Conservation (phyloP, 2,329 filamentous ascomycete genomes). For the Beauveria medogensis region DNA sequence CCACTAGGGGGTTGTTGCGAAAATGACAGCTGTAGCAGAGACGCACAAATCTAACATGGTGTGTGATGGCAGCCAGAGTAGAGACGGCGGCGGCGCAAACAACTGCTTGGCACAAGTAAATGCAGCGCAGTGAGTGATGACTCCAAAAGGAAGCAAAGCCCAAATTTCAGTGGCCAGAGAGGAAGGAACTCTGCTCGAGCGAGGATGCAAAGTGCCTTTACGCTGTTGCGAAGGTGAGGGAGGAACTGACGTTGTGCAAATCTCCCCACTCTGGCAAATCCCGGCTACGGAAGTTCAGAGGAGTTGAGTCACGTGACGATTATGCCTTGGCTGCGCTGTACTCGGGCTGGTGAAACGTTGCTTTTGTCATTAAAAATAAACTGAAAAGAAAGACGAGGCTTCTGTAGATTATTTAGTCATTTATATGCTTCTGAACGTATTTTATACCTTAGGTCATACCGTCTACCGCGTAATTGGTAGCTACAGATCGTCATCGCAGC, state of each 20-base stretch:
- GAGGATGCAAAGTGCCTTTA: neutral
- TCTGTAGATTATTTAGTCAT: no score
- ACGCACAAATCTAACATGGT: constrained; percentile 35
- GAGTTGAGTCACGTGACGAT: neutral
- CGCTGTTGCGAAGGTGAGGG: constrained; percentile 8
- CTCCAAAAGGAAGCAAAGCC: neutral
- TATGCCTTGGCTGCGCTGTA: no score
- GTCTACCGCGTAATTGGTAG: no score
- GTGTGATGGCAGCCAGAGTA: constrained; percentile 19
- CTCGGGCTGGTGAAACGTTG: no score
- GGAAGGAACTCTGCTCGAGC: neutral
- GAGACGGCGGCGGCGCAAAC: constrained; percentile 3
- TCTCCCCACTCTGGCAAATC: constrained; percentile 8
- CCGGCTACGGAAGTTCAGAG: neutral
- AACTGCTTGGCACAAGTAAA: neutral
- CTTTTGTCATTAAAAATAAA: no score
- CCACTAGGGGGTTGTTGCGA: constrained; percentile 32
- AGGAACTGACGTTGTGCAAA: constrained; percentile 7
- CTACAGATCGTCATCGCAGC: no score
- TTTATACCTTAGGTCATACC: no score
- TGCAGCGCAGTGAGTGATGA: neutral
- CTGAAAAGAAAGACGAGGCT: no score
- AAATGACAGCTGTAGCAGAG: constrained; percentile 21
- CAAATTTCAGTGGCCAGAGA: neutral
- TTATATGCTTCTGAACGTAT: no score